phyloP scores from a whole-genome alignment of 306 rosid genomes.

The Dryas drummondii region DNA sequence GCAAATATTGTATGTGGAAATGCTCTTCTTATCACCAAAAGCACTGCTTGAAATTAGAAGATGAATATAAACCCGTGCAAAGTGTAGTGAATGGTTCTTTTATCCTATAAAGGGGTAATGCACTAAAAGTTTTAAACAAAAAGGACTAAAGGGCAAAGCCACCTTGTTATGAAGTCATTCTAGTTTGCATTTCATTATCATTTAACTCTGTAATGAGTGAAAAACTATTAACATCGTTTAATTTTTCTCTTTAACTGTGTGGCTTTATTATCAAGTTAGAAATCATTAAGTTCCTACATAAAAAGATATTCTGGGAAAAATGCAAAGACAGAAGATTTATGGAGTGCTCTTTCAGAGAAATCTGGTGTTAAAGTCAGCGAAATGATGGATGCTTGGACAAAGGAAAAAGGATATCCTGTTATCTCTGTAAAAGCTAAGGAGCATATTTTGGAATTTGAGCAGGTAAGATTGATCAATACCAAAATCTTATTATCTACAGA shows the following conservation, averaged over 20 bases:
- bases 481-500: not conserved
- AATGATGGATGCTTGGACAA: conserved; percentile 66
- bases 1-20: not conserved
- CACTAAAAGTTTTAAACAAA: not conserved
- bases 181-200: conserved; percentile 1
- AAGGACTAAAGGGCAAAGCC: not conserved
- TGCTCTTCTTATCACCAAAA: not conserved
- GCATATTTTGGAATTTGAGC: conserved; percentile 46
- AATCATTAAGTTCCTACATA: conserved; percentile 49
- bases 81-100: not conserved
- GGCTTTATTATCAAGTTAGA: conserved; percentile 40
- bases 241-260: not conserved
- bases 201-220: not conserved
- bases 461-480: conserved; percentile 34
- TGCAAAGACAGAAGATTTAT: conserved; percentile 62
- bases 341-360: conserved; percentile 55
- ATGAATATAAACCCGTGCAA: not conserved
- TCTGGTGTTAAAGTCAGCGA: conserved; percentile 46
- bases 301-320: conserved; percentile 49
- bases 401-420: conserved; percentile 63
- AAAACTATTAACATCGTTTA: not conserved
- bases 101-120: too few species aligned
- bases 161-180: not conserved
- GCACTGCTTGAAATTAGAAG: not conserved
- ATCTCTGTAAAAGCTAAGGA: conserved; percentile 43